These are phyloP conservation scores for Xylaria acuta DNA, from an alignment of 495 filamentous ascomycete species.

Conservation along the genomic window DNA sequence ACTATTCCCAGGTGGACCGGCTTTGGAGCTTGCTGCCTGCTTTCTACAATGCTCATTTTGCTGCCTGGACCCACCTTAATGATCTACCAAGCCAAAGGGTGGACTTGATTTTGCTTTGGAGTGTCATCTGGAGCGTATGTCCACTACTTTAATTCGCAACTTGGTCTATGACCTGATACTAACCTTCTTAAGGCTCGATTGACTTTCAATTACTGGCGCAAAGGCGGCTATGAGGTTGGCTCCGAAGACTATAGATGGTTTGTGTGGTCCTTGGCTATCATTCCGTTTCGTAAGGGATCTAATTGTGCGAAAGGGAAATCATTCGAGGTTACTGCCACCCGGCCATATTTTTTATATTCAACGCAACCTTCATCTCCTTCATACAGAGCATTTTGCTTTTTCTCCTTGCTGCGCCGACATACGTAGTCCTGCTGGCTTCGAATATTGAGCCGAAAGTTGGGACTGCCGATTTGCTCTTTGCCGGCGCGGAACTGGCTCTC, in stretches of 20 bases:
- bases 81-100: constrained; percentile 75
- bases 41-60: constrained; percentile 87
- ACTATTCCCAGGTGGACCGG: constrained; percentile 94
- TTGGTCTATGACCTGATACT: constrained; percentile 8
- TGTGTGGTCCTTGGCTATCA: constrained; percentile 14
- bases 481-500: constrained; percentile 69
- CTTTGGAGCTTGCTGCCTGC: constrained; percentile 89
- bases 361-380: constrained; percentile 85
- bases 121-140: constrained; percentile 81
- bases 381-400: constrained; percentile 83
- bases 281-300: constrained; percentile 17
- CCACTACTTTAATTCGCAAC: not conserved
- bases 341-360: constrained; percentile 78
- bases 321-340: constrained; percentile 49
- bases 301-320: constrained; percentile 47
- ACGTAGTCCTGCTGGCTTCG: constrained; percentile 70
- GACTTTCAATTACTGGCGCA: constrained; percentile 97
- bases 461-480: constrained; percentile 70
- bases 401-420: constrained; percentile 78
- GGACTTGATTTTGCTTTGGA: constrained; percentile 75
- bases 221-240: constrained; percentile 86
- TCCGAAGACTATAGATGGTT: constrained; percentile 95
- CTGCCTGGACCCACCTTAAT: constrained; percentile 74
- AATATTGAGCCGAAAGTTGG: constrained; percentile 52
- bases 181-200: constrained; percentile 58